Base-by-base conservation (phyloP, 2,329 filamentous ascomycete genomes). In the Hymenoscyphus scutula region DNA sequence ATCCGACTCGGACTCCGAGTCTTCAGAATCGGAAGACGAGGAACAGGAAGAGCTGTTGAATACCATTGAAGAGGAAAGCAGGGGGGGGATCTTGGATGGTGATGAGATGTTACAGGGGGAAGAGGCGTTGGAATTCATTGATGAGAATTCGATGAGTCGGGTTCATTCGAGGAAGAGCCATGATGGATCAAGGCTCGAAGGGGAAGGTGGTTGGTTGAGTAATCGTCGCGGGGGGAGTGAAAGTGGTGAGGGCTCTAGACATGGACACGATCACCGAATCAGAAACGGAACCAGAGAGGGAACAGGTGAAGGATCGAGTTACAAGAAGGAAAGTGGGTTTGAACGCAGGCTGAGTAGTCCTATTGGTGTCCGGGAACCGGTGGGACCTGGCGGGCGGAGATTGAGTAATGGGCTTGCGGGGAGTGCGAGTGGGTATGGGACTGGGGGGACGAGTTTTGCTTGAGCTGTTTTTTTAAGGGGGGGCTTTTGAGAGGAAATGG, bases 1-100 rank as follows among this genome's bases (percentile, higher is more conserved):
- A 17, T 48, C 59, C 2, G 76, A 75, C 13, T 74, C 69, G 0
- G 77, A 79, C 37, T 72, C 72, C 5, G 77, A 75, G 67, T 34
- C 73, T 60, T 34, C 32, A 3, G 32, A 34, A 34, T 34, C 32
- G 10, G 67, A 69, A 8, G 64, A 65, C 5, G 64, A 67, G 1
- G 69, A 69, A 1, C 67, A 66, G 19, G 65, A 67, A 53, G 45
- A 53, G 2, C 17, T 64, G 2, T 56, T 70, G 1, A 30, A 54
- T 0, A 53, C 60, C 7, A 62, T 59, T 17, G 61, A 59, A 13
- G 64, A 66, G 17, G 67, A 69, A 32, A 53, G 53, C 5, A 63
- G 59, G 8, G 62, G 62, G 0, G 65, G 63, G 41, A 68, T 71
- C 15, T 29, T 72, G 0, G 63, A 63, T 19, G 67, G 68, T 1